Conservation (phyloP, 306 rosid genomes). For the Prosopis cineraria region DNA sequence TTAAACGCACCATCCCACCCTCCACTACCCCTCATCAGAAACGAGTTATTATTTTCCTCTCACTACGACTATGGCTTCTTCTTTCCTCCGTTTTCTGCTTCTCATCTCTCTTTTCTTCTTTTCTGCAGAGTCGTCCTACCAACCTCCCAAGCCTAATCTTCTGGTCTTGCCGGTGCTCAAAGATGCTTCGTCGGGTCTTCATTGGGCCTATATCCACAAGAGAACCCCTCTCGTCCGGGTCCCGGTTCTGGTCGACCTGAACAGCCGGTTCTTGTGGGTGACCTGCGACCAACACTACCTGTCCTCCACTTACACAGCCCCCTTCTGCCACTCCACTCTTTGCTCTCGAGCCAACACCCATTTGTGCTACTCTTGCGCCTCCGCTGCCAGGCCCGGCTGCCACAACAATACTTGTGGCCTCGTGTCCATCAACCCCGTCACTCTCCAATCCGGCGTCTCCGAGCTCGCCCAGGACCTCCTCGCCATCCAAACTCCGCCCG, state of each 20-base stretch:
- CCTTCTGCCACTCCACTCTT: slow-evolving; percentile 55
- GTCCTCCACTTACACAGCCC: slow-evolving; percentile 49
- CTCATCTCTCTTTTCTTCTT: slow-evolving; percentile 23
- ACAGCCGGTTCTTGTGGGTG: slow-evolving; percentile 43
- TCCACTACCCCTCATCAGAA: neutral
- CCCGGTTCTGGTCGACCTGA: slow-evolving; percentile 52
- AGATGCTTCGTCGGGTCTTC: slow-evolving; percentile 48
- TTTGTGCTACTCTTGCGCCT: slow-evolving; percentile 42
- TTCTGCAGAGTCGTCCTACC: slow-evolving; percentile 3
- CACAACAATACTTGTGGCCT: slow-evolving; percentile 54
- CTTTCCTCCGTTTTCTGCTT: slow-evolving; percentile 21
- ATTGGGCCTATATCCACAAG: slow-evolving; percentile 50
- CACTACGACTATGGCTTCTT: neutral
- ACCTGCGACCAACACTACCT: slow-evolving; percentile 50
- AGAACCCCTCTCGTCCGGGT: slow-evolving; percentile 39
- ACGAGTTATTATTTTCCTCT: neutral
- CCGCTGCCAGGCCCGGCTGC: slow-evolving; percentile 41
- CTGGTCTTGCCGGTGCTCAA: slow-evolving; percentile 40
- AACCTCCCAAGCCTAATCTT: slow-evolving; percentile 25
- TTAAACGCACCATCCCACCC: neutral
- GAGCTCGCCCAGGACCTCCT: slow-evolving; percentile 59
- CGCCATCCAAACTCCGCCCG: slow-evolving; percentile 17
- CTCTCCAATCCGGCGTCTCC: slow-evolving; percentile 40
- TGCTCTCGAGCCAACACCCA: slow-evolving; percentile 51
- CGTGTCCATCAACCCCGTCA: slow-evolving; percentile 49